phyloP scores from a whole-genome alignment of 73 alveolate genomes.

The Paramecium sonneborni region DNA sequence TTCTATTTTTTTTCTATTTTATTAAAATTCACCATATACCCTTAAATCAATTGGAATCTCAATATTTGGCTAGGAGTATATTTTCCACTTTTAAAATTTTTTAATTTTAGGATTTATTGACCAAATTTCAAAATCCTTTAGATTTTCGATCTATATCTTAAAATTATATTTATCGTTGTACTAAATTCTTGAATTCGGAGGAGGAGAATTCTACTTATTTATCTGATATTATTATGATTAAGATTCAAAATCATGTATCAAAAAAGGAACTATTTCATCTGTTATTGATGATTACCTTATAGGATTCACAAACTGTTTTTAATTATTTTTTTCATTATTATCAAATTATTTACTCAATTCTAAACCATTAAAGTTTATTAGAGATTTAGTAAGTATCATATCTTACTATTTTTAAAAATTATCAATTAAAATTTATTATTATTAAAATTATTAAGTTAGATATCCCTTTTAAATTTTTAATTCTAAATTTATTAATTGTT shows the following conservation, averaged over 20 bases:
- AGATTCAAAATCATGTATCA: neutral
- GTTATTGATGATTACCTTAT: neutral
- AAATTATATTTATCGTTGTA: neutral
- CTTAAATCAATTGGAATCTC: neutral
- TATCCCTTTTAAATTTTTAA: neutral
- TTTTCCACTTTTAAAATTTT: neutral
- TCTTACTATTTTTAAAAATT: neutral
- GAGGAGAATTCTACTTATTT: neutral
- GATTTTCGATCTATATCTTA: neutral
- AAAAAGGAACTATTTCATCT: neutral
- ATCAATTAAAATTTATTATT: neutral
- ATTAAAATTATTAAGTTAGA: neutral
- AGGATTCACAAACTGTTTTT: neutral
- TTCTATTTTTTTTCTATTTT: neutral
- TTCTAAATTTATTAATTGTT: neutral
- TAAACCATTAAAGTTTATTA: neutral
- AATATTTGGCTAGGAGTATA: neutral
- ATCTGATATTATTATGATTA: neutral
- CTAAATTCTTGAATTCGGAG: neutral
- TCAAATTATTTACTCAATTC: neutral
- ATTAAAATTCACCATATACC: neutral
- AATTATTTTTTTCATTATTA: neutral
- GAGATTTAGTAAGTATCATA: neutral
- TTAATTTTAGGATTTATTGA: neutral
- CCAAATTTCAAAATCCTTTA: conserved; percentile 22